Base-by-base conservation (phyloP, 306 rosid species). In the Fragaria ananassa region DNA sequence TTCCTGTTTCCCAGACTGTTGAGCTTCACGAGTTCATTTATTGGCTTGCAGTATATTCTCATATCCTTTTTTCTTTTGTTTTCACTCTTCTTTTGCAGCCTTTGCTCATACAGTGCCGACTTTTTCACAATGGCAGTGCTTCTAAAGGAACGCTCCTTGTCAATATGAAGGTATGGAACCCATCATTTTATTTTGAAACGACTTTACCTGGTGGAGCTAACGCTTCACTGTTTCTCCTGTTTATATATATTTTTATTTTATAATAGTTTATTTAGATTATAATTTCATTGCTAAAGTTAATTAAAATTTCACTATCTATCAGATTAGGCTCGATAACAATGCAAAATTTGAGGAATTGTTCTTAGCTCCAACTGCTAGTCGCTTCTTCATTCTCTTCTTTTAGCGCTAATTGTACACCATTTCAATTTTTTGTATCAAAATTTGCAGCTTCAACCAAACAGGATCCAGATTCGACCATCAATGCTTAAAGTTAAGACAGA, bases 401-500 rank as follows among this genome's bases (percentile, higher is more conserved):
- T 31, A n/a, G 34, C 34, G 3, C 34, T 31, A 31, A 31, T 31
- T 10, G 47, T 47, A 17, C 58, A 3, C 54, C 17, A 44, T 54
- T 42, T 71, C 51, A 29, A 71, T 10, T 11, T 2, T 49, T 51
- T 31, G 7, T 53, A 5, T 72, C n/a, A 37, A 53, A 71, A 17
- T 17, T 34, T 88, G 79, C 76, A 93, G 98, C 91, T 93, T 76
- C 88, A 88, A 77, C 81, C 79, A 4, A 85, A 82, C 37, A 93
- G 92, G 44, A 87, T 93, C 72, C 88, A 86, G 72, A 85, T 88
- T 64, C 92, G 97, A 17, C 75, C 60, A 64, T 91, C 97, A 60
- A 91, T 93, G 98, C 75, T 91, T 47, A 93, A 93, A 84, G 96
- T 89, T 68, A 19, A 72, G 71, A 54, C 21, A 45, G 98, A 91